Conservation (phyloP, 1,139 yeast genomes). For the Debaryomyces singareniensis region DNA sequence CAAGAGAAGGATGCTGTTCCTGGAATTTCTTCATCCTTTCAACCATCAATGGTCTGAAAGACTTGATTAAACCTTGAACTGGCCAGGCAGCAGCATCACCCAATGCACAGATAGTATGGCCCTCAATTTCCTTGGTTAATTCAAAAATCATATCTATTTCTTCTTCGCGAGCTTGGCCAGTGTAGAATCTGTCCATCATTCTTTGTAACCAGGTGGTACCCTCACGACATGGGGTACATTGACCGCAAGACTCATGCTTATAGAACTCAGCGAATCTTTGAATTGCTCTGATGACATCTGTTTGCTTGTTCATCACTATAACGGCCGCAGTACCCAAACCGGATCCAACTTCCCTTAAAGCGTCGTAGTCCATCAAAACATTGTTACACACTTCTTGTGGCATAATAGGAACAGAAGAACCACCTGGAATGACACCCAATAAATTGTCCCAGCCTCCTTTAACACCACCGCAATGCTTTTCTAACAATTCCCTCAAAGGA, state of each 20-base stretch:
- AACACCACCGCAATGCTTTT: conserved; percentile 85
- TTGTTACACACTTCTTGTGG: conserved; percentile 60
- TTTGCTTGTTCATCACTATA: conserved; percentile 80
- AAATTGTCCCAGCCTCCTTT: conserved; percentile 90
- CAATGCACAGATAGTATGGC: conserved; percentile 85
- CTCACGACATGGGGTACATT: conserved; percentile 92
- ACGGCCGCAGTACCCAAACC: conserved; percentile 92
- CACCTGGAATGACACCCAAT: conserved; percentile 83
- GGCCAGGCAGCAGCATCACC: conserved; percentile 97
- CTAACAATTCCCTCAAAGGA: conserved; percentile 72
- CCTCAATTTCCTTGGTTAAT: conserved; percentile 79
- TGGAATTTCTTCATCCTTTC: conserved; percentile 53
- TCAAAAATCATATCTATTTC: conserved; percentile 82
- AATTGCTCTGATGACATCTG: conserved; percentile 78
- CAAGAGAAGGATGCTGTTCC: conserved; percentile 30
- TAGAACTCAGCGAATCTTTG: conserved; percentile 78
- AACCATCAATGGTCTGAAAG: conserved; percentile 76
- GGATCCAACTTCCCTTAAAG: conserved; percentile 74
- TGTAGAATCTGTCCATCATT: conserved; percentile 75
- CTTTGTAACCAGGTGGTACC: conserved; percentile 82
- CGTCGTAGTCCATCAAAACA: conserved; percentile 81
- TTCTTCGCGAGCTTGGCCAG: conserved; percentile 71
- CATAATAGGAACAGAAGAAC: conserved; percentile 78
- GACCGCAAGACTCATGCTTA: conserved; percentile 90
- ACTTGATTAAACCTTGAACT: conserved; percentile 75